A percentile compares a stretch with the other conserved stretches of the same genome.
Conservation (phyloP, 306 rosid genomes). For the Hylodesmum podocarpum region DNA sequence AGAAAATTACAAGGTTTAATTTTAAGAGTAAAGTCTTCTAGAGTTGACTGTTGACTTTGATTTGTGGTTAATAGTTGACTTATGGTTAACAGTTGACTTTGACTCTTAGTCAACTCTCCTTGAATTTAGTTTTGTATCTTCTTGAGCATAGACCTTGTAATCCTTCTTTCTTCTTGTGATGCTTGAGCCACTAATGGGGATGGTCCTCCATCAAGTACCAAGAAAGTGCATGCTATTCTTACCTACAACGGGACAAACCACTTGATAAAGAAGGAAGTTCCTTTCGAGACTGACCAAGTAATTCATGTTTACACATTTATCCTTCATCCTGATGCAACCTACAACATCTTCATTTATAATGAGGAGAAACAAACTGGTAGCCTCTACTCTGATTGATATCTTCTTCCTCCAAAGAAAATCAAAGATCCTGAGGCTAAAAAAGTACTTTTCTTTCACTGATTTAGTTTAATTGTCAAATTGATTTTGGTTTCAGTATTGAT, state of each 20-base stretch:
- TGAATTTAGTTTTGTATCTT: too few relatives aligned
- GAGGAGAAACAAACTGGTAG: constrained; percentile 96
- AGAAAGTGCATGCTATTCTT: constrained; percentile 96
- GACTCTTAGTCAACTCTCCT: too few relatives aligned
- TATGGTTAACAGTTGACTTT: too few relatives aligned
- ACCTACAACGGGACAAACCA: constrained; percentile 77
- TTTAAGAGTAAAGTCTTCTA: too few relatives aligned
- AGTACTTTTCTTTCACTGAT: constrained; percentile 30
- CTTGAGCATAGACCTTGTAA: too few relatives aligned
- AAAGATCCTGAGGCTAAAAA: constrained; percentile 97
- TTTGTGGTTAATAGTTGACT: too few relatives aligned
- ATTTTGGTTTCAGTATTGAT: constrained; percentile 24
- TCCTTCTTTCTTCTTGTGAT: too few relatives aligned
- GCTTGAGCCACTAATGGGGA: too few relatives aligned
- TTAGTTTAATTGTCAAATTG: not conserved
- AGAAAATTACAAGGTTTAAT: too few relatives aligned
- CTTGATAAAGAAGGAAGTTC: constrained; percentile 98
- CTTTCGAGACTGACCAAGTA: constrained; percentile 98
- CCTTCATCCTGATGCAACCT: constrained; percentile 95
- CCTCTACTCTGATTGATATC: constrained; percentile 91
- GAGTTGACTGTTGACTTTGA: too few relatives aligned
- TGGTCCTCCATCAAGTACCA: too few relatives aligned
- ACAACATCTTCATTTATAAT: constrained; percentile 86
- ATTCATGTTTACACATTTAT: constrained; percentile 89
- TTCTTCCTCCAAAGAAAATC: constrained; percentile 88